Percentiles rank a stretch among this genome's conserved stretches.
Evolutionary conservation across 805 yeast genomes (phyloP).

Genomic region (Yarrowia yakushimensis): DNA sequence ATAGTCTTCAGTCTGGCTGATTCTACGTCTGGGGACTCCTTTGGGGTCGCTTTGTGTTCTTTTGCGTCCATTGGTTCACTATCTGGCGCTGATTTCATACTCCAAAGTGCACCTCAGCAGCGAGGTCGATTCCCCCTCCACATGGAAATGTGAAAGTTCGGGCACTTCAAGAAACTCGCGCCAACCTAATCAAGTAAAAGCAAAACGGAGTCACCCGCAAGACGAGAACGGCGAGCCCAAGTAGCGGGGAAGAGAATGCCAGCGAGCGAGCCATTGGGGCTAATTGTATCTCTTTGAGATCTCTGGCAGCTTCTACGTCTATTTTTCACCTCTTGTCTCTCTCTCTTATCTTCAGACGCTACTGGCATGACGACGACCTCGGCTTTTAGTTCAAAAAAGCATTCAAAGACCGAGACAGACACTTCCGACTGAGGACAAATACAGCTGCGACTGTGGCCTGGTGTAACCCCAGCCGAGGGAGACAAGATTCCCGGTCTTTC

Average conservation of each 20-base stretch:
- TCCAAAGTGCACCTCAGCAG: slow-evolving; percentile 12
- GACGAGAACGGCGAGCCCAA: background rate
- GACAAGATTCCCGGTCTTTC: slow-evolving; percentile 14
- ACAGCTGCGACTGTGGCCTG: background rate
- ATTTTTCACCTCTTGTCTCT: background rate
- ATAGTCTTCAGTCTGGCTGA: background rate
- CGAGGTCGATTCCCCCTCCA: background rate
- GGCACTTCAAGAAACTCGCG: background rate
- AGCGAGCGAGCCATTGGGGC: background rate
- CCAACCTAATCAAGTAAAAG: background rate
- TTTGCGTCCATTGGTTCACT: background rate
- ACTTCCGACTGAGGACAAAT: background rate
- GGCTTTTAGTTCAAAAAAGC: slow-evolving; percentile 4
- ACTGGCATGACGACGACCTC: background rate
- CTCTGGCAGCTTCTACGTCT: background rate
- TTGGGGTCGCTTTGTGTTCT: background rate
- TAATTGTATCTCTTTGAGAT: background rate
- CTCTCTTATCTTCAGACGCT: too few species aligned
- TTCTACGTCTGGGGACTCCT: background rate
- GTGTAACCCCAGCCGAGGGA: slow-evolving; percentile 8
- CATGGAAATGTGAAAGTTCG: slow-evolving; percentile 22
- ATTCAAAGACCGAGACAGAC: background rate
- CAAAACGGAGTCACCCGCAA: background rate
- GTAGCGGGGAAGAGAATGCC: background rate
- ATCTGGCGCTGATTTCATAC: background rate